Conservation (phyloP, 441 rosid species). For the Populus hybrid region DNA sequence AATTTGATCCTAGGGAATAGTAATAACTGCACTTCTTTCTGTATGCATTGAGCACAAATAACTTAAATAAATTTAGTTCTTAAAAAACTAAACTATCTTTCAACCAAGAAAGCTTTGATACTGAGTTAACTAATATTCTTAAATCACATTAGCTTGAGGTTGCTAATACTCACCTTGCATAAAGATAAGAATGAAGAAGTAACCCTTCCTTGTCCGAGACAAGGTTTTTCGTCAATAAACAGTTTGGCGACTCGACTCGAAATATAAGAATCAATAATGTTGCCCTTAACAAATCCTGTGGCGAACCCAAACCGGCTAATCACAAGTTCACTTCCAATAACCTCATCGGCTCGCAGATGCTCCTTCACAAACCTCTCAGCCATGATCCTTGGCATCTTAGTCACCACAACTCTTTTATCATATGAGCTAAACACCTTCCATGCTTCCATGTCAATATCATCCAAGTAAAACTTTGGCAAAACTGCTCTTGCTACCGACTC, state of each 20-base stretch:
- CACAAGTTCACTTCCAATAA: conserved; percentile 56
- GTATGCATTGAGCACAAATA: neutral
- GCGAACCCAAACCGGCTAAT: conserved; percentile 66
- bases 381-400: conserved; percentile 68
- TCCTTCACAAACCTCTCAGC: conserved; percentile 73
- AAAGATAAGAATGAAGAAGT: conserved; percentile 41
- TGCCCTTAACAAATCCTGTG: conserved; percentile 48
- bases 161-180: conserved; percentile 47
- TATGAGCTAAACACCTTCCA: conserved; percentile 61
- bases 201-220: conserved; percentile 47
- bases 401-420: conserved; percentile 61
- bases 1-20: no score
- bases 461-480: conserved; percentile 76
- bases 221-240: conserved; percentile 47
- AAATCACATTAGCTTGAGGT: neutral
- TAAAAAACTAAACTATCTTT: no score
- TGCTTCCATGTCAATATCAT: conserved; percentile 57
- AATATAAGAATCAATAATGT: conserved; percentile 25
- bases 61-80: neutral
- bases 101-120: neutral
- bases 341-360: conserved; percentile 72
- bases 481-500: conserved; percentile 82
- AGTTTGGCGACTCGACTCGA: conserved; percentile 33
- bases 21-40: neutral
- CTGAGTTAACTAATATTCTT: neutral